phyloP scores from a whole-genome alignment of 2,329 filamentous ascomycete genomes.

The Gyromitra esculenta region DNA sequence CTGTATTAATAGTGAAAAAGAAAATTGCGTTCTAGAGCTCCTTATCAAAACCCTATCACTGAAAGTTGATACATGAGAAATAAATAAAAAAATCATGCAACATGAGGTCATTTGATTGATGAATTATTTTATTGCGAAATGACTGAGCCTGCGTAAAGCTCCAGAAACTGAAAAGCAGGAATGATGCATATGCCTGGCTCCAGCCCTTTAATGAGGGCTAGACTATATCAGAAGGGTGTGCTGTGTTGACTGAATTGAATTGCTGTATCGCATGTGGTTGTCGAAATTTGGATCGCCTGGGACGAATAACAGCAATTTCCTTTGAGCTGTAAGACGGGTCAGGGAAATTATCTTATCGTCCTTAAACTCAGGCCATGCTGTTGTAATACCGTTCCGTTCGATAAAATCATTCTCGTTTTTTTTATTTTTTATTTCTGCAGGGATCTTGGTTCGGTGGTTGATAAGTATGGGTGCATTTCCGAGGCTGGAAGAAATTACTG shows the following conservation, averaged over 20 bases:
- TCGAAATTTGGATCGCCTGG: not conserved
- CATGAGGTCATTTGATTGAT: conserved; percentile 17
- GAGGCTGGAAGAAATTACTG: not conserved
- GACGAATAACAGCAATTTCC: not conserved
- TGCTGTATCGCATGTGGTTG: not conserved
- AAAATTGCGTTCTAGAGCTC: not conserved
- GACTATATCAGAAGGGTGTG: not conserved
- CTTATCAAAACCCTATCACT: conserved; percentile 40
- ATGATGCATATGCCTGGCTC: not conserved
- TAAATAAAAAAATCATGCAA: not conserved
- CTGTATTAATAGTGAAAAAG: conserved; percentile 6
- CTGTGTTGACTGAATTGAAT: not conserved
- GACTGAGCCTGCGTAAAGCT: conserved; percentile 5
- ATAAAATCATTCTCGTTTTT: not conserved
- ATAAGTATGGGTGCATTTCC: not conserved
- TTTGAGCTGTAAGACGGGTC: not conserved
- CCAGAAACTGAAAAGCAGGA: not conserved
- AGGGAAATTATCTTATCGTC: not conserved
- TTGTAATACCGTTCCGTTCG: not conserved
- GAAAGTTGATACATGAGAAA: conserved; percentile 18
- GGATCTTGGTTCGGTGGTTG: not conserved
- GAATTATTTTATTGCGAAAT: conserved; percentile 1
- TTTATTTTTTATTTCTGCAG: not conserved
- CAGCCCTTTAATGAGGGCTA: not conserved
- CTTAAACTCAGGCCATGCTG: not conserved